Conservation (phyloP, 495 filamentous ascomycete species). For the Daldinia bambusicola region DNA sequence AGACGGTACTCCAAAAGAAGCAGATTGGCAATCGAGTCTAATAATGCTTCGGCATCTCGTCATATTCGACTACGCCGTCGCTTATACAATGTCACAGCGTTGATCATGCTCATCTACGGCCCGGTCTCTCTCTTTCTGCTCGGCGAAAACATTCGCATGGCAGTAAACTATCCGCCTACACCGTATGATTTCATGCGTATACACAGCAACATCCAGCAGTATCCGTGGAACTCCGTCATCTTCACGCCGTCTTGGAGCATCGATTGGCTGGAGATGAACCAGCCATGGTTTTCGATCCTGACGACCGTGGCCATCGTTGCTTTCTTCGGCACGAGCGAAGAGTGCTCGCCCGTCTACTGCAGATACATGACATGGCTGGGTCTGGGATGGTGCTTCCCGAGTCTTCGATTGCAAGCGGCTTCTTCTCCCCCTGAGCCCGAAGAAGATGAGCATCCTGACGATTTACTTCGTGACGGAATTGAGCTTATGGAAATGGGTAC, state of each 20-base stretch:
- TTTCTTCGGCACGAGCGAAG: conserved; percentile 84
- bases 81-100: conserved; percentile 77
- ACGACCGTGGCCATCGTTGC: conserved; percentile 71
- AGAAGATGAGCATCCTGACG: neutral
- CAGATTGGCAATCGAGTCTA: conserved; percentile 64
- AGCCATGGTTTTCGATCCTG: conserved; percentile 74
- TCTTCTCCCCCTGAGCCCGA: neutral
- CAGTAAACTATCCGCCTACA: conserved; percentile 60
- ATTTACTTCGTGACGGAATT: neutral
- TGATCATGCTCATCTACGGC: conserved; percentile 72
- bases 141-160: conserved; percentile 61
- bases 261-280: conserved; percentile 59
- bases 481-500: neutral
- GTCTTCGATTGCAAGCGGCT: conserved; percentile 24
- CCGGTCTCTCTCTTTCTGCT: conserved; percentile 72
- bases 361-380: conserved; percentile 61
- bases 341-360: conserved; percentile 79
- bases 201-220: conserved; percentile 49
- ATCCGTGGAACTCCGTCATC: conserved; percentile 67
- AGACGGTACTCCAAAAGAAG: conserved; percentile 72
- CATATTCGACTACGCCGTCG: conserved; percentile 73
- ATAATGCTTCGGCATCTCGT: conserved; percentile 54
- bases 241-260: conserved; percentile 67
- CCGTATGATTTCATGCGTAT: conserved; percentile 54
- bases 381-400: conserved; percentile 61